Percentiles rank a stretch among this genome's conserved stretches.
These are phyloP conservation scores for Daldinia grandis DNA, from an alignment of 495 filamentous ascomycete species.

Conservation along the genomic window DNA sequence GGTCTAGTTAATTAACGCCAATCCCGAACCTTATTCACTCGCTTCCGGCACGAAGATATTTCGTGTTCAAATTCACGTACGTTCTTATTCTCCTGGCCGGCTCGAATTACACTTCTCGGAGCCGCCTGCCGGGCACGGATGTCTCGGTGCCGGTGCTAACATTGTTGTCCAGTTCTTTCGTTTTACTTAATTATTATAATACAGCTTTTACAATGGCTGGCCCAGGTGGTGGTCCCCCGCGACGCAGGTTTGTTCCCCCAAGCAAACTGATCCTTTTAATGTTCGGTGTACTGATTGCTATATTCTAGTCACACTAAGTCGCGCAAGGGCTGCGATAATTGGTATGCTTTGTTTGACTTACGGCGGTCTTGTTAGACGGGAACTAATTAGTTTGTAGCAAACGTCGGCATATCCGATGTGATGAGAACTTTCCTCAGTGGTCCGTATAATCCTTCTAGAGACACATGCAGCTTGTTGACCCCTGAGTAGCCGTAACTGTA, in stretches of 20 bases:
- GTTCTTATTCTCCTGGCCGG: constrained; percentile 17
- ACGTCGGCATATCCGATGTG: constrained; percentile 94
- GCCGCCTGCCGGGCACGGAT: constrained; percentile 12
- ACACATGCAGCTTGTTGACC: constrained; percentile 44
- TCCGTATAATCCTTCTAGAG: constrained; percentile 52
- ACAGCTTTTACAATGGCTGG: constrained; percentile 67
- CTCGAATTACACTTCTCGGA: constrained; percentile 5
- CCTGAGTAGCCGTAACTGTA: constrained; percentile 84
- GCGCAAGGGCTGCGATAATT: constrained; percentile 95
- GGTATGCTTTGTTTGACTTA: constrained; percentile 52
- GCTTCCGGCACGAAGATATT: constrained; percentile 47
- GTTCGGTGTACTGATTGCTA: constrained; percentile 18
- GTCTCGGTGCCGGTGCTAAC: constrained; percentile 29
- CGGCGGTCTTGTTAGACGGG: not conserved
- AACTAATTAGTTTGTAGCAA: constrained; percentile 62
- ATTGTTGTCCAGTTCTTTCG: constrained; percentile 51
- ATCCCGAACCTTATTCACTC: constrained; percentile 50
- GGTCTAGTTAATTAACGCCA: constrained; percentile 37
- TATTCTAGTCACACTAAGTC: constrained; percentile 90
- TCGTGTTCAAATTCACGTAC: constrained; percentile 54
- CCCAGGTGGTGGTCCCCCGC: constrained; percentile 75
- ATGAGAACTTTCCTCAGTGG: constrained; percentile 98
- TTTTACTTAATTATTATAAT: constrained; percentile 44
- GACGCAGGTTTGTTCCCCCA: constrained; percentile 60
- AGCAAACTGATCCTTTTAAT: constrained; percentile 17